These are phyloP conservation scores for Plantago ovata DNA, from an alignment of 257 asterid species.

Conservation along the genomic window DNA sequence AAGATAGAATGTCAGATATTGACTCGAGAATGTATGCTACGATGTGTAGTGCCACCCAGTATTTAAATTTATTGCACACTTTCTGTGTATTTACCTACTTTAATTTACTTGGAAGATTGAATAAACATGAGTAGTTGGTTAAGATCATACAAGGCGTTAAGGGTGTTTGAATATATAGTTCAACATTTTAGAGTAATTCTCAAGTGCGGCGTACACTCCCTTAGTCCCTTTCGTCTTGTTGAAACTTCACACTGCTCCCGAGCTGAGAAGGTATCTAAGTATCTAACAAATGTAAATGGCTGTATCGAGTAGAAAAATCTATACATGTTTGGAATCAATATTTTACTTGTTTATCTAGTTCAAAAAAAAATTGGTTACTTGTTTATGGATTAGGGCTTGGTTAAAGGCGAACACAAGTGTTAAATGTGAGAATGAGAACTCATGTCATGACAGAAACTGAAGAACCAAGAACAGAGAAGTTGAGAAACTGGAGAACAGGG, in stretches of 20 bases:
- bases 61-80: background rate
- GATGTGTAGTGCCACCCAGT: background rate
- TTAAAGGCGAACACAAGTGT: background rate
- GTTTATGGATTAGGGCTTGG: background rate
- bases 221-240: no score
- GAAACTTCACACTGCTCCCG: no score
- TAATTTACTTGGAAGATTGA: background rate
- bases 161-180: no score
- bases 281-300: no score
- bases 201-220: no score
- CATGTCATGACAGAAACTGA: background rate
- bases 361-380: no score
- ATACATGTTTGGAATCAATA: no score
- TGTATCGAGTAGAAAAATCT: no score
- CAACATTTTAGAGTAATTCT: no score
- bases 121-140: background rate
- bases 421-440: conserved; percentile 2
- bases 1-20: conserved; percentile 4
- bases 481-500: background rate
- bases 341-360: no score
- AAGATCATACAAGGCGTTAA: no score
- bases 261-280: no score
- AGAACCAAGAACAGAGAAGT: background rate
- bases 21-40: background rate
- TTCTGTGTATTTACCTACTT: background rate